These are phyloP conservation scores for Lachancea cidri DNA, from an alignment of 805 yeast genomes.

Conservation along the genomic window DNA sequence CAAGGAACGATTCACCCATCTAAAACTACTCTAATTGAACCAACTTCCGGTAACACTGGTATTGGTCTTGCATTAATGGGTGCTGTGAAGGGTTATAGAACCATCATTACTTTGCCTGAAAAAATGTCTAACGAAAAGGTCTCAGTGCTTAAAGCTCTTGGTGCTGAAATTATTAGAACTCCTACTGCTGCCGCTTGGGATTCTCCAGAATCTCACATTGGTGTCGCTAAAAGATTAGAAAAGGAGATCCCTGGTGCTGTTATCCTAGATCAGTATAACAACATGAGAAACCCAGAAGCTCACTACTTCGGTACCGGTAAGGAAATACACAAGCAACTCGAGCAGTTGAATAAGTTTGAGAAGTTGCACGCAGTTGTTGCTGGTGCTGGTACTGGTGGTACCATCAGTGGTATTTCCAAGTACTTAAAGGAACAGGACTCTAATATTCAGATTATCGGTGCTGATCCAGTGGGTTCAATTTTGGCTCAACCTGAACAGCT, in stretches of 20 bases:
- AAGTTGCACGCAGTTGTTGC: constrained; percentile 72
- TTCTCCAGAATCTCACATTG: constrained; percentile 85
- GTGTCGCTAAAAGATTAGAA: constrained; percentile 76
- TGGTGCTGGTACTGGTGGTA: constrained; percentile 95
- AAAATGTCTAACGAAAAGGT: constrained; percentile 91
- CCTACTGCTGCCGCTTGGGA: constrained; percentile 94
- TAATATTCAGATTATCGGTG: constrained; percentile 61
- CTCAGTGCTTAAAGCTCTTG: constrained; percentile 79
- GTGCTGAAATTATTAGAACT: constrained; percentile 87
- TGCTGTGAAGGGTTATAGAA: constrained; percentile 81
- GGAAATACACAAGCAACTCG: constrained; percentile 79
- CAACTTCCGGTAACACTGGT: constrained; percentile 90
- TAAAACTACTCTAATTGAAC: constrained; percentile 70
- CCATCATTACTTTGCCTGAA: constrained; percentile 84
- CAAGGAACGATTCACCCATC: constrained; percentile 80
- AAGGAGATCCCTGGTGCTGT: constrained; percentile 81
- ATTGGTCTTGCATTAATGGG: constrained; percentile 84
- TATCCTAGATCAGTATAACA: constrained; percentile 77
- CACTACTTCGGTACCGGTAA: constrained; percentile 81
- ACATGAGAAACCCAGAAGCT: constrained; percentile 74
- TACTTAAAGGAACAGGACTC: constrained; percentile 69
- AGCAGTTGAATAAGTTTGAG: constrained; percentile 38
- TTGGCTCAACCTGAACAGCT: constrained; percentile 73
- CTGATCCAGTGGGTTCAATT: constrained; percentile 85
- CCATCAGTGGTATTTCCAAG: constrained; percentile 75